Conservation (phyloP, 2,329 filamentous ascomycete genomes). For the Colletotrichum musae region DNA sequence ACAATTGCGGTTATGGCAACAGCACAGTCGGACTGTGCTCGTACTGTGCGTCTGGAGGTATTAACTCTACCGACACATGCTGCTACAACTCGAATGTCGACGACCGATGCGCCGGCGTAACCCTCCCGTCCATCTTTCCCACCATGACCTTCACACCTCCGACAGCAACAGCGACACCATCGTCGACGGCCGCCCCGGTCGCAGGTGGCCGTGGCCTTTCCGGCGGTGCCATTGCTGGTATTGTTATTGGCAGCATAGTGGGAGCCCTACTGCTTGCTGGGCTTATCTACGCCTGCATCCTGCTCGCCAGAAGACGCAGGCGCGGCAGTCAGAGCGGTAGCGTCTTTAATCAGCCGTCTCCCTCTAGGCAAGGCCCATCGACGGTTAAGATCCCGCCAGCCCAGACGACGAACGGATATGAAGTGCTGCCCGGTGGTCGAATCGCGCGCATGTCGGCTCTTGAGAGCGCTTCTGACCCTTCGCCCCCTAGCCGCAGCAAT, state of each 20-base stretch:
- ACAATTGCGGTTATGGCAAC: slow-evolving; percentile 87
- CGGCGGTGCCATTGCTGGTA: slow-evolving; percentile 91
- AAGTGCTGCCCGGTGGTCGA: slow-evolving; percentile 86
- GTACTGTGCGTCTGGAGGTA: slow-evolving; percentile 86
- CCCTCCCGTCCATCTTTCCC: slow-evolving; percentile 81
- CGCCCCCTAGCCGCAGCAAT: slow-evolving; percentile 52
- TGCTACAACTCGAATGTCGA: slow-evolving; percentile 88
- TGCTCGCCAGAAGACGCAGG: slow-evolving; percentile 64
- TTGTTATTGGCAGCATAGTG: slow-evolving; percentile 85
- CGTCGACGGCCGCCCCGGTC: slow-evolving; percentile 48
- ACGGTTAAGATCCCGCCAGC: slow-evolving; percentile 55
- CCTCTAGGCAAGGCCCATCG: slow-evolving; percentile 67
- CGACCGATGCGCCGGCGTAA: slow-evolving; percentile 80
- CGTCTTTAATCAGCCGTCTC: slow-evolving; percentile 92
- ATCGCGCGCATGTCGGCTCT: slow-evolving; percentile 97
- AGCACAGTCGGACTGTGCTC: slow-evolving; percentile 84
- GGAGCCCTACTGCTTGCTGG: slow-evolving; percentile 79
- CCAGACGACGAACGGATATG: slow-evolving; percentile 67
- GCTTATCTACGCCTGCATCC: slow-evolving; percentile 78
- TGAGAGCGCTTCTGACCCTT: slow-evolving; percentile 79
- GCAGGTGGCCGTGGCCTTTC: slow-evolving; percentile 67
- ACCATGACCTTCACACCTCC: slow-evolving; percentile 72
- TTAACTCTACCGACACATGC: slow-evolving; percentile 95
- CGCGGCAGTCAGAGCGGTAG: slow-evolving; percentile 76
- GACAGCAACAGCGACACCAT: slow-evolving; percentile 61